A percentile compares a stretch with the other conserved stretches of the same genome.
Conservation (phyloP, 75 land plant species). For the Selaginella moellendorffii region DNA sequence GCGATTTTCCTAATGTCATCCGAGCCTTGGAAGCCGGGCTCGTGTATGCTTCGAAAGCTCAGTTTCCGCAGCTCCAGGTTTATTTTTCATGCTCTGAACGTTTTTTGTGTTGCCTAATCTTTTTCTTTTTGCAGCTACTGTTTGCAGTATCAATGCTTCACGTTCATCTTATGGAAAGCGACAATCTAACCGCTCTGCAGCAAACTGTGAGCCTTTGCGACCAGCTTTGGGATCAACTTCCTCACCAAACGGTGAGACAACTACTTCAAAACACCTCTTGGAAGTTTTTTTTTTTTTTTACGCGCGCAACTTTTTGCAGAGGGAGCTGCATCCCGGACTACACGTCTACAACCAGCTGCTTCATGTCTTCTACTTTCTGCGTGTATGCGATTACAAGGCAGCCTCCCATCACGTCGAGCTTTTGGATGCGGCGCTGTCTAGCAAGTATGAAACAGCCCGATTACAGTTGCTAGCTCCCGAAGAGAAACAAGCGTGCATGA, state of each 20-base stretch:
- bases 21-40: constrained; percentile 43
- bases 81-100: constrained; percentile 2
- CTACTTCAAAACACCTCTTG: no score
- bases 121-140: constrained; percentile 38
- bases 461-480: constrained; percentile 17
- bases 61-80: constrained; percentile 55
- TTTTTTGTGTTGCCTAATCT: neutral
- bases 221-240: constrained; percentile 47
- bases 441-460: constrained; percentile 22
- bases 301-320: no score
- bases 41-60: constrained; percentile 33
- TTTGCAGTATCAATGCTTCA: constrained; percentile 76
- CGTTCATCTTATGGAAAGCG: constrained; percentile 80
- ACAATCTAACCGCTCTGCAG: constrained; percentile 37
- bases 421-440: constrained; percentile 54
- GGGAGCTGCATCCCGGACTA: constrained; percentile 42
- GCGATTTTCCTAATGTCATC: constrained; percentile 54
- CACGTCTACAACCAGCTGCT: constrained; percentile 80
- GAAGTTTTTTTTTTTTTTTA: no score
- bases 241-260: constrained; percentile 41
- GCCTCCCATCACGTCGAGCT: constrained; percentile 43
- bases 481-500: neutral
- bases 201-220: constrained; percentile 35
- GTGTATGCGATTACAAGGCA: constrained; percentile 84
- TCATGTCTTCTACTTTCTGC: constrained; percentile 52